phyloP scores from a whole-genome alignment of 495 filamentous ascomycete species.

The Aspergillus bridgeri region DNA sequence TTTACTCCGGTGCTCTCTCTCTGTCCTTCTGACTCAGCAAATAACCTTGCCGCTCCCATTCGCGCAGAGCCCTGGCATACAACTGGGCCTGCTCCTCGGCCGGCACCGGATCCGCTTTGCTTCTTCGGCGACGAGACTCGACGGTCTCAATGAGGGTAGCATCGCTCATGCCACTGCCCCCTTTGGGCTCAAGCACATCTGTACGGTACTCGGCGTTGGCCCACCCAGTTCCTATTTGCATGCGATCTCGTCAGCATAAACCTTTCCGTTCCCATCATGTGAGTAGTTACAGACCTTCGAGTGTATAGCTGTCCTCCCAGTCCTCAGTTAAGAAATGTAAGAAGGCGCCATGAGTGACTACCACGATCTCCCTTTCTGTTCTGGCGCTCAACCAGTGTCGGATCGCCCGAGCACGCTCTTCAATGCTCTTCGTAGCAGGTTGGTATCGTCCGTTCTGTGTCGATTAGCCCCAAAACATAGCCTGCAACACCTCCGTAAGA shows the following conservation, averaged over 20 bases:
- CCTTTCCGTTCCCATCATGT: neutral
- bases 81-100: constrained; percentile 14
- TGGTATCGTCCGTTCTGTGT: constrained; percentile 43
- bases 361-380: constrained; percentile 51
- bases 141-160: constrained; percentile 52
- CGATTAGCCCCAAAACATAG: neutral
- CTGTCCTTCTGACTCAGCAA: neutral
- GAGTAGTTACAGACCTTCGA: constrained; percentile 38
- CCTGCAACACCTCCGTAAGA: neutral
- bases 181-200: constrained; percentile 54
- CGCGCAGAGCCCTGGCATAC: constrained; percentile 5
- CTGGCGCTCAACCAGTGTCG: constrained; percentile 54
- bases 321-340: constrained; percentile 71
- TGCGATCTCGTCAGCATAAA: neutral
- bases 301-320: constrained; percentile 52
- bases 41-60: constrained; percentile 20
- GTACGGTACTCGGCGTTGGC: constrained; percentile 67
- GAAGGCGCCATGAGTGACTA: constrained; percentile 60
- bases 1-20: neutral
- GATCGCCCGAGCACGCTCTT: constrained; percentile 53
- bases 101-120: constrained; percentile 12
- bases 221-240: constrained; percentile 65
- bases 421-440: constrained; percentile 47
- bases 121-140: constrained; percentile 53
- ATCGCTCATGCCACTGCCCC: constrained; percentile 33